A percentile compares a stretch with the other conserved stretches of the same genome.
Conservation (phyloP, 164 flowering plant genomes). For the Litsea cubeba region DNA sequence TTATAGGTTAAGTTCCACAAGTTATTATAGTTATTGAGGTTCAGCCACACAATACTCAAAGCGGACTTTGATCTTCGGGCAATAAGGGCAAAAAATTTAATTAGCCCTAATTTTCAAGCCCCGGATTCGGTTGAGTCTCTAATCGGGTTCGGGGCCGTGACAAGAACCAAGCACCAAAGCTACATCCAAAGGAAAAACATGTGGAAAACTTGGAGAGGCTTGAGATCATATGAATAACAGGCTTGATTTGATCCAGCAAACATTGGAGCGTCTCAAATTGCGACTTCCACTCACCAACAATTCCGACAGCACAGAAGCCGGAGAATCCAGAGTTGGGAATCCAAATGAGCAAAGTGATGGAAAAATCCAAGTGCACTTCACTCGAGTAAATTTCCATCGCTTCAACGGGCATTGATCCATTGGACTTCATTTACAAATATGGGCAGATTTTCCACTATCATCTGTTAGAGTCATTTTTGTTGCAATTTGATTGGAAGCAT, state of each 20-base stretch:
- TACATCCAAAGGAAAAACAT: not conserved
- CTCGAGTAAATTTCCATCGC: not conserved
- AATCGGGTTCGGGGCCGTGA: too few relatives aligned
- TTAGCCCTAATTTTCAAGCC: too few relatives aligned
- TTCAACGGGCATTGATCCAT: not conserved
- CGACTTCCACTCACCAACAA: not conserved
- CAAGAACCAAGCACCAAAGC: not conserved
- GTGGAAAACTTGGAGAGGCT: not conserved
- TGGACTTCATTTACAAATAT: not conserved
- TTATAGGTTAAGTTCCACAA: too few relatives aligned
- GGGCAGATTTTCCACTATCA: not conserved
- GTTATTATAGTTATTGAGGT: too few relatives aligned
- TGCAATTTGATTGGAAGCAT: too few relatives aligned
- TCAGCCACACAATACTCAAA: too few relatives aligned
- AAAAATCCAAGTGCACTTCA: not conserved
- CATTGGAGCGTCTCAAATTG: not conserved
- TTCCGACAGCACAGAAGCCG: not conserved
- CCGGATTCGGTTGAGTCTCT: too few relatives aligned
- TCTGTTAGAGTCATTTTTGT: too few relatives aligned
- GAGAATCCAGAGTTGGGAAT: not conserved
- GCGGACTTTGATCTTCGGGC: too few relatives aligned
- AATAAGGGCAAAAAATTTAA: too few relatives aligned
- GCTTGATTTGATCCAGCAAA: not conserved
- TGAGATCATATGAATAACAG: not conserved
- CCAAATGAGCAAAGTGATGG: not conserved